Evolutionary conservation across 1,284 basidiomycete genomes (phyloP).

Genomic region (Heterobasidion occidentale): DNA sequence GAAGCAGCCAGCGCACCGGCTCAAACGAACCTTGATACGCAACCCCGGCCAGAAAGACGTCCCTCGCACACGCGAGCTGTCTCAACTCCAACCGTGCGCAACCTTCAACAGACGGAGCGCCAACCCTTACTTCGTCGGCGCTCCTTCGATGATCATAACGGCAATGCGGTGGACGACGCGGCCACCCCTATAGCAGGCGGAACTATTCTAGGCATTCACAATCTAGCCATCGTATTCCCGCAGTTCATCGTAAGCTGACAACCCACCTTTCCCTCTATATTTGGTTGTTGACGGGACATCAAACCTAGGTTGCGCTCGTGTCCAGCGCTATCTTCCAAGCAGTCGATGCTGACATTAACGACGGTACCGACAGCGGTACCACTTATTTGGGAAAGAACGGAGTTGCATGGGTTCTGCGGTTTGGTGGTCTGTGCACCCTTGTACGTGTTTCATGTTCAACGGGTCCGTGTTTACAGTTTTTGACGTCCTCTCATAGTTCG

Average conservation of each 20-base stretch:
- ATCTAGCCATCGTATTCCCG: conserved; percentile 88
- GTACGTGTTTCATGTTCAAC: conserved; percentile 25
- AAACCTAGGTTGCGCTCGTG: conserved; percentile 73
- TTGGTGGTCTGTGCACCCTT: conserved; percentile 82
- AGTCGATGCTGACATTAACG: conserved; percentile 49
- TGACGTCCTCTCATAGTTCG: conserved; percentile 27
- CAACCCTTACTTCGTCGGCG: conserved; percentile 59
- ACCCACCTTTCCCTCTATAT: background rate
- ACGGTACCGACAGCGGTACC: conserved; percentile 32
- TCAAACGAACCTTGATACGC: background rate
- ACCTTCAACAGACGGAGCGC: conserved; percentile 35
- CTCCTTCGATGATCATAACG: conserved; percentile 50
- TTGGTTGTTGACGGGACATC: background rate
- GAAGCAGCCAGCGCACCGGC: background rate
- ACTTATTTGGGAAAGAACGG: conserved; percentile 78
- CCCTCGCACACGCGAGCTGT: conserved; percentile 36
- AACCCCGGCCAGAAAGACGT: conserved; percentile 17
- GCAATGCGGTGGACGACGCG: conserved; percentile 37
- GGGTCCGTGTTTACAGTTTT: background rate
- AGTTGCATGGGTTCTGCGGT: conserved; percentile 89
- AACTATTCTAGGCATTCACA: conserved; percentile 92
- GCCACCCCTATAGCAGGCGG: conserved; percentile 70
- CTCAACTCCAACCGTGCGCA: conserved; percentile 32
- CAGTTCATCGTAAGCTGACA: conserved; percentile 73
- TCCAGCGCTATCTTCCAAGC: conserved; percentile 83